Percentiles rank a stretch among this genome's conserved stretches.
phyloP scores from a whole-genome alignment of 108 stramenopile genomes.

The Fistulifera pelliculosa region DNA sequence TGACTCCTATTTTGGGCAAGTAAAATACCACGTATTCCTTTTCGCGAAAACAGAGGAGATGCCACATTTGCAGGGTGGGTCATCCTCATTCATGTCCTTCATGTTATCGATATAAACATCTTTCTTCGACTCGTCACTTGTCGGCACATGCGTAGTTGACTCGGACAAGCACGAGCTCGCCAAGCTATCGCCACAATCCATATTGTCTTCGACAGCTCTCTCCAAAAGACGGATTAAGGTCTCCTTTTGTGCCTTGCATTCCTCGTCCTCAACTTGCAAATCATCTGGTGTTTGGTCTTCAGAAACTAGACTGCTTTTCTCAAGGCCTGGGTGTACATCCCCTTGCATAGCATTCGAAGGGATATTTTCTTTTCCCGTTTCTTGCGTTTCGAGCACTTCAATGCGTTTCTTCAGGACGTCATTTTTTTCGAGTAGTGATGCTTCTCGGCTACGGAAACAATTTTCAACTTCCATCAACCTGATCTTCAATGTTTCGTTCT shows the following conservation, averaged over 20 bases:
- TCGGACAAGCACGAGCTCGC: background rate
- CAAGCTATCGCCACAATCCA: background rate
- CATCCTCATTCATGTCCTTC: conserved; percentile 1
- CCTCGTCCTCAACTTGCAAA: background rate
- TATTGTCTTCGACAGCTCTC: background rate
- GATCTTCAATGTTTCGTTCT: no score
- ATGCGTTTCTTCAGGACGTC: no score
- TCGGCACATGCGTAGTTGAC: background rate
- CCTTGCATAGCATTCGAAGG: no score
- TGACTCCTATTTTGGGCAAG: conserved; percentile 47
- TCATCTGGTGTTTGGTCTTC: background rate
- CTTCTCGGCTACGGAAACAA: no score
- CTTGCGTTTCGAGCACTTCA: no score
- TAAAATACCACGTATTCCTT: conserved; percentile 46
- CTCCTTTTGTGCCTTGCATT: background rate
- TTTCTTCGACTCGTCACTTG: background rate
- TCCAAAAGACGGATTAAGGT: background rate
- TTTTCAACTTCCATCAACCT: no score
- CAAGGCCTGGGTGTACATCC: no score
- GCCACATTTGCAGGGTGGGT: conserved; percentile 19
- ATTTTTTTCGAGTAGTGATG: no score
- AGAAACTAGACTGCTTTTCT: no score
- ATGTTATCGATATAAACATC: conserved; percentile 9
- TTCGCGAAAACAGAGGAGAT: conserved; percentile 30
- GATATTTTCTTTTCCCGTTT: no score